Base-by-base conservation (phyloP, 768 basidiomycete genomes). In the Boletus tomentosulus region DNA sequence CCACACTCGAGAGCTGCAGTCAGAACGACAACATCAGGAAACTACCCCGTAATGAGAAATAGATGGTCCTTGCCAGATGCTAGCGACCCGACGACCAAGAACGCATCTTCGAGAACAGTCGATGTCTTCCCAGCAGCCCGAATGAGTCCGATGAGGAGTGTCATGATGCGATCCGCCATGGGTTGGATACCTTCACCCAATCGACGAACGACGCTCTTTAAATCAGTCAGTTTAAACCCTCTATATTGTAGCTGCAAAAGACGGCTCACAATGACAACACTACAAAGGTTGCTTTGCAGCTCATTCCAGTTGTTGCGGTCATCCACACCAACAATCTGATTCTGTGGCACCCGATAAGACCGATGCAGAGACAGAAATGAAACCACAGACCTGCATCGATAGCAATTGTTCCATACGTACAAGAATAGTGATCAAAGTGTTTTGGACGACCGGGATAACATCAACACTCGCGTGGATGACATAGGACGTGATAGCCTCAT, bases 241-340 rank as follows among this genome's bases (percentile, higher is more conserved):
- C 35, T 10, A 46, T 28, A 19, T 28, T 34, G 22, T 34, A 12
- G 22, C 13, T 7, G 22, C 44, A 47, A 12, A 28, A 6, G 7
- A 39, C 6, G 39, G 75, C 89, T 66, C 65, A 92, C 92, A 51
- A 92, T 89, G 50, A 91, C 78, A 45, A 97, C 89, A 59, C 87
- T 85, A 69, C 94, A 97, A 62, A 98, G 80, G 73, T 96, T 97
- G 73, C 92, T 87, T 69, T 97, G 95, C 25, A 99, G 78, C 68
- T 99, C 96, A 66, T 97, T 97, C 94, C 96, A 97, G 75, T 97
- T 99, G 72, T 94, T 95, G 57, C 92, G 86, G 66, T 99, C 97
- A 71, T 99, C 97, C 16, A 86, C 78, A 42, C 97, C 97, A 37
- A 99, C 77, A 53, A 98, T 88, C 73, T 98, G 95, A 69, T 89